Evolutionary conservation across 257 asterid genomes (phyloP).

Genomic region (Solanum bulbocastanum): DNA sequence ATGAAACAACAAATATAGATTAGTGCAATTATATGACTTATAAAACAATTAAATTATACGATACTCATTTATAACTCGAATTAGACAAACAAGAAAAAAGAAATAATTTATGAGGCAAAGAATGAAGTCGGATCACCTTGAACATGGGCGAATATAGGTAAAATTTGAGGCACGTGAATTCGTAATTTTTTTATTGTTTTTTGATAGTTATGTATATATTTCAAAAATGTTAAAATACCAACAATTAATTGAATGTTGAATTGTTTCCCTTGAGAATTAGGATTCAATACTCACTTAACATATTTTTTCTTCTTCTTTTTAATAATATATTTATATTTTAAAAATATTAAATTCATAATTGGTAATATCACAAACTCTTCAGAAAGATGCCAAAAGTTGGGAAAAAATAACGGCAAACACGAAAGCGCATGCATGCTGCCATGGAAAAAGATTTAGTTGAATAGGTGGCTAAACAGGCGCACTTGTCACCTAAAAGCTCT

Average conservation of each 20-base stretch:
- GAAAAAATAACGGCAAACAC: neutral
- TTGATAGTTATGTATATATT: no score
- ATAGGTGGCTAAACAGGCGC: neutral
- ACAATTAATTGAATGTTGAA: neutral
- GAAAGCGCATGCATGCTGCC: neutral
- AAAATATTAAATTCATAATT: neutral
- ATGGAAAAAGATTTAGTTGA: neutral
- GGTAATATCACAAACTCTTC: neutral
- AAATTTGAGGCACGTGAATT: no score
- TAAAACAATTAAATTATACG: neutral
- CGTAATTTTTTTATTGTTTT: no score
- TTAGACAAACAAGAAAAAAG: no score
- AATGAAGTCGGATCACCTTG: no score
- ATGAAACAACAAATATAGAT: neutral
- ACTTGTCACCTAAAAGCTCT: neutral
- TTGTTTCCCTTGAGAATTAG: neutral
- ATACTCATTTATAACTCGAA: neutral
- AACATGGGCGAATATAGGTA: no score
- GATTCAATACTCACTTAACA: neutral
- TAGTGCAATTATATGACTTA: neutral
- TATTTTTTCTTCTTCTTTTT: neutral
- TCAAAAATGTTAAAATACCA: neutral
- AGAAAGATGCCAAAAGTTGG: neutral
- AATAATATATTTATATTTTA: no score
- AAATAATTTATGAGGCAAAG: no score